Base-by-base conservation (phyloP, 139 green algal genomes). In the Astrephomene gubernaculifera region DNA sequence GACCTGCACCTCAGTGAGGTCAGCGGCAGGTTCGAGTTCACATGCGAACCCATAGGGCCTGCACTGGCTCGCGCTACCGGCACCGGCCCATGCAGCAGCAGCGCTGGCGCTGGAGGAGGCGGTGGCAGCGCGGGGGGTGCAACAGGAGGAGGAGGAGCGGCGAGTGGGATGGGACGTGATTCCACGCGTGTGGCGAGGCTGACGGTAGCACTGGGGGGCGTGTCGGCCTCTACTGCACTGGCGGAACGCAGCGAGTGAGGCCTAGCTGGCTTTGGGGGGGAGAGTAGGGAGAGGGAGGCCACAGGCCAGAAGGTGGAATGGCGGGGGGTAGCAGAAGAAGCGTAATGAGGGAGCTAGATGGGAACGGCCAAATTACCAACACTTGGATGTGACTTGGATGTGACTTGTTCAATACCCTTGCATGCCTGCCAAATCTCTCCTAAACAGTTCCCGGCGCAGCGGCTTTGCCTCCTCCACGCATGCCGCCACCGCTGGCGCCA, bases 1-100 rank as follows among this genome's bases (percentile, higher is more conserved):
- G 93, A 97, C 86, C 86, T 96, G 36, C 83, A 92, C 83, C 67
- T 97, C 5, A 93, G 71, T 33, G 94, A 97, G 70, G 85, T 96
- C 76, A 72, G 83, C n/a, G 93, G 93, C n/a, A 52, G 69, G 10
- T 91, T 88, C 54, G 84, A 86, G 22, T 63, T 94, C 24, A 83
- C 52, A 3, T 38, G 53, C 12, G 44, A 85, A 33, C 79, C 63
- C 22, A 54, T 85, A 17, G 44, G 39, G 41, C 57, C 39, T 39
- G n/a, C n/a, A n/a, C n/a, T n/a, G n/a, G n/a, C n/a, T 52, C 52
- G 71, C 7, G 7, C 44, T 33, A n/a, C 45, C 49, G 49, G 14
- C 27, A 44, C 71, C n/a, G 52, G 27, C 33, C 38, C 74, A 17
- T 60, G 31, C 54, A 52, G 38, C 60, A n/a, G 74, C 74, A 39